These are phyloP conservation scores for Nepenthes mirabilis DNA, from an alignment of 148 eudicot genomes.

Conservation along the genomic window DNA sequence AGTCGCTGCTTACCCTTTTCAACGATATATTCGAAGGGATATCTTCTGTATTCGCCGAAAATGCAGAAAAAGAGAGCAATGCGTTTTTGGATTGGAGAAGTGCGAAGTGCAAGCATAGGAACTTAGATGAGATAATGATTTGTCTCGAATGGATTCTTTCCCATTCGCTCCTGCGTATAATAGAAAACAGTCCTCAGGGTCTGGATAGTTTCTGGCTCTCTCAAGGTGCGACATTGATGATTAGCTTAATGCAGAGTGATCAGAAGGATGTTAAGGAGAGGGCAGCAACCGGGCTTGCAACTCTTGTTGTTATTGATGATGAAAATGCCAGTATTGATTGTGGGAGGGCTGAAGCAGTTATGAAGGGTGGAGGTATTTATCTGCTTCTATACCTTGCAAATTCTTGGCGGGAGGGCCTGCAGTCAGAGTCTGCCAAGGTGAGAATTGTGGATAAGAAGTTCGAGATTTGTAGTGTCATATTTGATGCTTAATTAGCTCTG, in stretches of 20 bases:
- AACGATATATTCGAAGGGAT: conserved; percentile 54
- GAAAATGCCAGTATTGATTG: conserved; percentile 84
- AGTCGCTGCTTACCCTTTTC: conserved; percentile 44
- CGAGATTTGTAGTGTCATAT: not conserved
- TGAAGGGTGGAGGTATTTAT: conserved; percentile 77
- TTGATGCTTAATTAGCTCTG: not conserved
- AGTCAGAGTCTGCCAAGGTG: conserved; percentile 94
- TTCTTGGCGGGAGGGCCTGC: conserved; percentile 94
- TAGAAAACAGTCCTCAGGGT: conserved; percentile 69
- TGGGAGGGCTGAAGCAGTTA: conserved; percentile 85
- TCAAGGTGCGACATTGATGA: conserved; percentile 80
- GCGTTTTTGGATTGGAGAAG: conserved; percentile 62
- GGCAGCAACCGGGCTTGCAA: conserved; percentile 90
- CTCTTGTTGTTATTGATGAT: conserved; percentile 92
- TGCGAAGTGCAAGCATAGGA: conserved; percentile 32
- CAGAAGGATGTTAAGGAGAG: conserved; percentile 97
- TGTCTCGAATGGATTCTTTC: conserved; percentile 93
- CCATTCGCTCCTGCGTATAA: conserved; percentile 70
- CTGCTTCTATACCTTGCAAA: conserved; percentile 70
- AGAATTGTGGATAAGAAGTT: conserved; percentile 2
- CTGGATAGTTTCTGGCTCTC: conserved; percentile 80
- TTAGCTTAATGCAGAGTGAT: conserved; percentile 67
- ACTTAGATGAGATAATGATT: conserved; percentile 50
- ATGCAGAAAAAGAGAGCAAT: conserved; percentile 36
- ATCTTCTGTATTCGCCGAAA: conserved; percentile 48